Conservation (phyloP, 192 early-diverging fungal genomes). For the Kappamyces sp. region DNA sequence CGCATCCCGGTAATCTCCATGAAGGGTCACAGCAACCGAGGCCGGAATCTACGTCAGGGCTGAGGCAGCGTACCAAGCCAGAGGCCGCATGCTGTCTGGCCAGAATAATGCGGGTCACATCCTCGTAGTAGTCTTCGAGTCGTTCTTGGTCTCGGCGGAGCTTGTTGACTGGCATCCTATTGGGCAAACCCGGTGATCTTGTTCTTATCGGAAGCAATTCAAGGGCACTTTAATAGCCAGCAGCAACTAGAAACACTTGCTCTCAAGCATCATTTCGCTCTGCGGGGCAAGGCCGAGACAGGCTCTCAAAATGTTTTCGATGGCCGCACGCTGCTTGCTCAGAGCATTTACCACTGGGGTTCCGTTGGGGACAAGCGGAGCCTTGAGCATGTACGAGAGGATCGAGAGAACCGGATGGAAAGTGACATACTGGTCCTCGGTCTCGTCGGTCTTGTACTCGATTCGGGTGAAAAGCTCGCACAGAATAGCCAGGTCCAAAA, state of each 20-base stretch:
- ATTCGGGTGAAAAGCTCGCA: conserved; percentile 98
- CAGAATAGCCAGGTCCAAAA: conserved; percentile 91
- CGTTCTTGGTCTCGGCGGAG: conserved; percentile 15
- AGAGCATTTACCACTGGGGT: conserved; percentile 96
- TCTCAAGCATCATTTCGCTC: conserved; percentile 95
- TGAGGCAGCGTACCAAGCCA: conserved; percentile 48
- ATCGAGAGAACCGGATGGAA: conserved; percentile 96
- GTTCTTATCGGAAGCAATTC: no score
- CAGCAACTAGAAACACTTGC: conserved; percentile 4
- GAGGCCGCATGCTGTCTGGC: conserved; percentile 72
- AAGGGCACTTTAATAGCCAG: no score
- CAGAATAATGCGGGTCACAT: conserved; percentile 68
- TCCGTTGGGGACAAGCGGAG: conserved; percentile 85
- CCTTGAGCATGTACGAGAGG: conserved; percentile 95
- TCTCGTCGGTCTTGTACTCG: conserved; percentile 73
- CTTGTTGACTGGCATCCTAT: background rate
- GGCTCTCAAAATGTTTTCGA: conserved; percentile 98
- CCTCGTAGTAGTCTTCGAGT: conserved; percentile 71
- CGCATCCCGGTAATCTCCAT: conserved; percentile 84
- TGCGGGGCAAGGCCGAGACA: conserved; percentile 91
- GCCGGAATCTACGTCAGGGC: conserved; percentile 59
- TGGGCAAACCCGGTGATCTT: no score
- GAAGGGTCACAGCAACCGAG: conserved; percentile 76
- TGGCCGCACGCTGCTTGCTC: conserved; percentile 87
- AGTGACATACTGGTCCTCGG: conserved; percentile 61